Conservation (phyloP, 2,329 filamentous ascomycete genomes). For the Paraphaeosphaeria sporulosa region DNA sequence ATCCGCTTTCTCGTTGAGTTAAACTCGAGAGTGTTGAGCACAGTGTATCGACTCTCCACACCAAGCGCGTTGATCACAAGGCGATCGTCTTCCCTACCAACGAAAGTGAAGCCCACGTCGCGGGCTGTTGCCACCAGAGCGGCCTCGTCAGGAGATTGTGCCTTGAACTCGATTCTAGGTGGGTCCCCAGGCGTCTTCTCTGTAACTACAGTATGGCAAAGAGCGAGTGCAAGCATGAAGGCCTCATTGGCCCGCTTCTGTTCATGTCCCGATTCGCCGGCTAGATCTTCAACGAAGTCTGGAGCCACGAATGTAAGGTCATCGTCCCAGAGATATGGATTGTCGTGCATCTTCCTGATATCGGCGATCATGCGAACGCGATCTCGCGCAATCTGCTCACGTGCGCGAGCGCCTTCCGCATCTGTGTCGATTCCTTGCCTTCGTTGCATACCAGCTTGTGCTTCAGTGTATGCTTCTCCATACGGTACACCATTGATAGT, state of each 20-base stretch:
- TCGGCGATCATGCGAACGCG: constrained; percentile 75
- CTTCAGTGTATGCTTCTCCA: constrained; percentile 97
- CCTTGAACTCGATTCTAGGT: constrained; percentile 92
- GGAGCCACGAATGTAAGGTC: constrained; percentile 91
- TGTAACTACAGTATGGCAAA: constrained; percentile 97
- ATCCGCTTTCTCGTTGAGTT: constrained; percentile 97
- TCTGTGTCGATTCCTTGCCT: constrained; percentile 87
- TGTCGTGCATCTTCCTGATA: constrained; percentile 81
- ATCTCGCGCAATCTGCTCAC: constrained; percentile 79
- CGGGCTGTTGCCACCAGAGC: constrained; percentile 92
- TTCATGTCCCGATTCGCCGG: constrained; percentile 75
- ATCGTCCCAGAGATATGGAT: constrained; percentile 89
- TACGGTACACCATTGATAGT: constrained; percentile 96
- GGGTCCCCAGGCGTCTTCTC: constrained; percentile 89
- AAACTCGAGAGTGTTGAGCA: constrained; percentile 96
- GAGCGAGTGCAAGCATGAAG: constrained; percentile 92
- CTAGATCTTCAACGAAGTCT: constrained; percentile 84
- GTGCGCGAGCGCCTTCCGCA: constrained; percentile 75
- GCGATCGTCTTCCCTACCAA: constrained; percentile 80
- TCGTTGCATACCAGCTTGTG: constrained; percentile 94
- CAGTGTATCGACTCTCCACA: constrained; percentile 81
- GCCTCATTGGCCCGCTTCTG: constrained; percentile 81
- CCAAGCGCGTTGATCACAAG: constrained; percentile 89
- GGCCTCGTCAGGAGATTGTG: constrained; percentile 95
- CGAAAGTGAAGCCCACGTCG: constrained; percentile 92